Evolutionary conservation across 495 filamentous ascomycete species (phyloP), one percentile per base, ranked within the genome.

Genomic region (Talaromyces thailandensis): DNA sequence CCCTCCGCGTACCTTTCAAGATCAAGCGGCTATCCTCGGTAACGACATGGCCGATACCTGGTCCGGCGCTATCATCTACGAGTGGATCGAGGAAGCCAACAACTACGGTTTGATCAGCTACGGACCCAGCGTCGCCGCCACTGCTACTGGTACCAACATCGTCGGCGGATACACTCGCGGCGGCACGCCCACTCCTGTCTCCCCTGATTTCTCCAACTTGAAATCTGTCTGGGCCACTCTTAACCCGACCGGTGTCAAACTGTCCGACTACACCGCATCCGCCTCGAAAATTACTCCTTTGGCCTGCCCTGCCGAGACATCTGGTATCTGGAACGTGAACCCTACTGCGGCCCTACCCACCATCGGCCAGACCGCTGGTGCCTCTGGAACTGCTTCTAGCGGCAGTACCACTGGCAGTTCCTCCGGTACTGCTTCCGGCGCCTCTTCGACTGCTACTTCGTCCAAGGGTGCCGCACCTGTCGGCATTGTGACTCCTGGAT

Each of bases 31-130:
- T 53, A 91, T 96, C 63, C 86, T 95, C 65, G 88, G 88, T 53
- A 58, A 71, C 1, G 70, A 89, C 3, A 95, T 96, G 92, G 72
- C 74, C 6, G 71, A 76, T 60, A 82, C 86, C 60, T 96, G 91
- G 90, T 92, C 88, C 28, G 92, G 92, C 61, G 77, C 88, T 32
- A 92, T 95, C 62, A 78, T 93, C 64, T 96, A 96, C 73, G 91
- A 96, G 72, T 96, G 91, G 91, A 89, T 96, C 61, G 74, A 92
- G 69, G 92, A 95, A 72, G 76, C 82, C 52, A 96, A 95, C 71
- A 74, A 91, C 67, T 96, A 95, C 70, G 92, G 92, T 59, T 76
- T 96, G 37, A 84, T 96, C 70, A 87, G 81, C 48, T 96, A 96
- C 70, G 91, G 88, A 9, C 77, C 74, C 16, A 64, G 62, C 23